These are phyloP conservation scores for Vicia faba DNA, from an alignment of 306 rosid genomes.

Conservation along the genomic window DNA sequence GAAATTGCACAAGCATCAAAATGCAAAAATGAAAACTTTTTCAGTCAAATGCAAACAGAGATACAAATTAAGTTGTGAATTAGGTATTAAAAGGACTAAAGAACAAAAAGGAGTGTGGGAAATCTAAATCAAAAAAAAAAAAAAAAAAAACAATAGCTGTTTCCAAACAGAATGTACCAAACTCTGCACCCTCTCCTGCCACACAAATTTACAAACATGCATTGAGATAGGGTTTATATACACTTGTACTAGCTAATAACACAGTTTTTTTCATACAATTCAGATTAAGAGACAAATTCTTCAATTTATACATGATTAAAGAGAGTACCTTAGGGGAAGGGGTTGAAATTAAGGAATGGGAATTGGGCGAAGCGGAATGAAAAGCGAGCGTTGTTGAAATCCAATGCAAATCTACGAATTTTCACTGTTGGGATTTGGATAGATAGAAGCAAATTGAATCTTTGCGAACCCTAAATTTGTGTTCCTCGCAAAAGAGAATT, in stretches of 20 bases:
- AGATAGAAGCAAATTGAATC: not conserved
- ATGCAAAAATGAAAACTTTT: slow-evolving; percentile 46
- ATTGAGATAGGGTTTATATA: slow-evolving; percentile 46
- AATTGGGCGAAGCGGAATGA: slow-evolving; percentile 14
- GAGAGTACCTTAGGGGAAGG: slow-evolving; percentile 38
- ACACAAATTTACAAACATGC: slow-evolving; percentile 55
- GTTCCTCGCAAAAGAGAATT: not conserved
- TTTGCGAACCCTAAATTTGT: slow-evolving; percentile 16
- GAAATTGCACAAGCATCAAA: slow-evolving; percentile 53
- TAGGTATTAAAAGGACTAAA: slow-evolving; percentile 55
- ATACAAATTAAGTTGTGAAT: slow-evolving; percentile 40
- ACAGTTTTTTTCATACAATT: not conserved
- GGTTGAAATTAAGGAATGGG: slow-evolving; percentile 16
- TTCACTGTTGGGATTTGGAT: not conserved
- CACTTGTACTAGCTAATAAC: slow-evolving; percentile 32
- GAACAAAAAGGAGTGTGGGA: slow-evolving; percentile 62
- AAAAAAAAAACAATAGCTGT: slow-evolving; percentile 42
- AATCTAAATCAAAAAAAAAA: slow-evolving; percentile 56
- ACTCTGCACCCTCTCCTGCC: slow-evolving; percentile 68
- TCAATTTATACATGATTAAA: not conserved
- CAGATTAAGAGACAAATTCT: not conserved
- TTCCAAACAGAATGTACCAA: slow-evolving; percentile 63
- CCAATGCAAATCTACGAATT: not conserved
- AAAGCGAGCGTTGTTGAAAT: not conserved
- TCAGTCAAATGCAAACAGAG: slow-evolving; percentile 48